Percentiles rank a stretch among this genome's conserved stretches.
phyloP scores from a whole-genome alignment of 225 moss, liverwort and hornwort genomes.

The Ulota crispa region DNA sequence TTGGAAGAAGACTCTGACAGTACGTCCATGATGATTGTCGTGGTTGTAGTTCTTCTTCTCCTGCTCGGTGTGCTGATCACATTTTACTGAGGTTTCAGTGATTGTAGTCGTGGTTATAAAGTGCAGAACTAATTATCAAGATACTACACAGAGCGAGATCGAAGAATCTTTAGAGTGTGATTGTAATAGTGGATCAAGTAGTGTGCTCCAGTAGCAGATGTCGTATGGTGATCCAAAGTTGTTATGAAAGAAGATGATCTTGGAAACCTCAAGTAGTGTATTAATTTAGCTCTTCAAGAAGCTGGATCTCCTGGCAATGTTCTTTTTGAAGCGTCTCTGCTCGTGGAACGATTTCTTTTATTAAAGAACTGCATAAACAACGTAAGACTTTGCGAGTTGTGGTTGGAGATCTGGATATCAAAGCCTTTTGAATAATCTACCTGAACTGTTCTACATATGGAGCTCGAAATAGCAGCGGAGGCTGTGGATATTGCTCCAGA shows the following conservation, averaged over 20 bases:
- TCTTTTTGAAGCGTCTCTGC: not conserved
- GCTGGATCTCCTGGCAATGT: not conserved
- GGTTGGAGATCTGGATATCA: not conserved
- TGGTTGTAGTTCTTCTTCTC: slow-evolving; percentile 34
- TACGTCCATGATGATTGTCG: slow-evolving; percentile 19
- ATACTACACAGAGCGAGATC: not conserved
- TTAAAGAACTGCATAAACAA: not conserved
- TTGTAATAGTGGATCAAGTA: not conserved
- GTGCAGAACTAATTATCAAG: not conserved
- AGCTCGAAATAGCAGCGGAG: slow-evolving; percentile 7
- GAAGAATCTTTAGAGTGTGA: not conserved
- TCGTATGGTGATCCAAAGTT: not conserved
- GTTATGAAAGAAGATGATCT: not conserved
- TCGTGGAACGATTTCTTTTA: not conserved
- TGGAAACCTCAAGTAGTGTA: not conserved
- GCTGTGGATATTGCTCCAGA: not conserved
- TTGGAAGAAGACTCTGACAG: slow-evolving; percentile 23
- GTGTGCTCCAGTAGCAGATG: not conserved
- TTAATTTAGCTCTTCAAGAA: not conserved
- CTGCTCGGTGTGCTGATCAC: slow-evolving; percentile 29
- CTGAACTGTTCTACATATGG: slow-evolving; percentile 18
- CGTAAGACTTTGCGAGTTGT: not conserved
- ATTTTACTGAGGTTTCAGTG: slow-evolving; percentile 1
- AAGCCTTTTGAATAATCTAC: not conserved
- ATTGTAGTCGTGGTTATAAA: not conserved